Base-by-base conservation (phyloP, 306 rosid genomes). In the Prunus mira region DNA sequence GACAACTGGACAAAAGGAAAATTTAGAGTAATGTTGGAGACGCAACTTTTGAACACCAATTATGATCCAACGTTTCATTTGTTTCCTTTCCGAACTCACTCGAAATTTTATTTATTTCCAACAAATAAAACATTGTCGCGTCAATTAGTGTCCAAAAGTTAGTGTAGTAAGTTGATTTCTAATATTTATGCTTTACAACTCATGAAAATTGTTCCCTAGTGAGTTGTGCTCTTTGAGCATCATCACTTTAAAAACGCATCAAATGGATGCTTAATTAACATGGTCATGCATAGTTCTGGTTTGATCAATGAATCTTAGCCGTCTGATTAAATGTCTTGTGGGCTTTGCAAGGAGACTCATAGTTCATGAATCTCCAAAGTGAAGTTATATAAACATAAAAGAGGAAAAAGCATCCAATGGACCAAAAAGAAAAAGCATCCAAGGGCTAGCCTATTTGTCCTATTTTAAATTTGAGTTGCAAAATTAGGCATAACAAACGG, bases 1-100 rank as follows among this genome's bases (percentile, higher is more conserved):
- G 52, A n/a, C 30, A 70, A 66, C 25, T 67, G 62, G 20, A 52
- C 64, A 32, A 76, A 65, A 79, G 45, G 13, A 15, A 20, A 69
- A 66, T 10, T 43, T 13, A 1, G 43, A 38, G 43, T 38, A 38
- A 38, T 1, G 43, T 38, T 38, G 43, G 0, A 38, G 43, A 1
- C 9, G 1, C 41, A 1, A 38, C 2, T 38, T 38, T 38, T 6
- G 0, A 38, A 38, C 43, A 38, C 43, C 43, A 38, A 1, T 7
- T 38, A 38, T 38, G 9, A 7, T 38, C 9, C 9, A 38, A 7
- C 43, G 43, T 38, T 38, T 38, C 2, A 38, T 38, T 38, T 38
- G 43, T 38, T 38, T 38, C 1, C 9, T 38, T 38, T 38, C 43
- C 2, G 2, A 38, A 38, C 2, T 38, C 43, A 6, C 43, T 38